Base-by-base conservation (phyloP, 164 flowering plant genomes). In the Macadamia integrifolia region DNA sequence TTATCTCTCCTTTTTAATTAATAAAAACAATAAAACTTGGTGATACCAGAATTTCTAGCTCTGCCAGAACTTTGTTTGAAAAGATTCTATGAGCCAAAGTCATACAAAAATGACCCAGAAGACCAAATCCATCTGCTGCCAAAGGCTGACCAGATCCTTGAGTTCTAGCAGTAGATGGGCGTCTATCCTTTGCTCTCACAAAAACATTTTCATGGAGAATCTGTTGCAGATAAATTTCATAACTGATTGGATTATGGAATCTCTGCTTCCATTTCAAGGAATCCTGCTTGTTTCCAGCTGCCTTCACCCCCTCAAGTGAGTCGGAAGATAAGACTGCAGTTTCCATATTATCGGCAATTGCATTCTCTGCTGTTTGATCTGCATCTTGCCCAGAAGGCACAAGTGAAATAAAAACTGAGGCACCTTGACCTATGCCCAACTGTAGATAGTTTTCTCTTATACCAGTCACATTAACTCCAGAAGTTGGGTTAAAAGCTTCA, bases 41-140 rank as follows among this genome's bases (percentile, higher is more conserved):
- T 18, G 9, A 66, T 85, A 94, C 99, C 99, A 92, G 85, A 75
- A 76, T 84, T 80, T 92, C 97, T 71, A 94, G 88, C 76, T 76
- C 86, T 59, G 67, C 64, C 64, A 87, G 83, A 68, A 92, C 93
- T 82, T 85, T 90, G 74, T 71, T 83, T 31, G 99, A 82, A 75
- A 92, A 90, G 56, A 92, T 88, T 71, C 97, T 86, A 72, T 94
- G 98, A 77, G 91, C 86, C 68, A 94, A 76, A 66, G 97, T 90
- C 85, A 83, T 69, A 74, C 92, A 92, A 68, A 94, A 94, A 79
- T 94, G 97, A 71, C 88, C 87, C 62, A 94, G 82, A 73, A 92
- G 85, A 72, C 87, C 84, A 69, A 70, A 66, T 31, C 81, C 81
- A 70, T 84, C 87, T 60, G 85, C 85, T 30, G 66, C 67, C 23